Base-by-base conservation (phyloP, 805 yeast genomes). In the Limtongozyma cylindracea region DNA sequence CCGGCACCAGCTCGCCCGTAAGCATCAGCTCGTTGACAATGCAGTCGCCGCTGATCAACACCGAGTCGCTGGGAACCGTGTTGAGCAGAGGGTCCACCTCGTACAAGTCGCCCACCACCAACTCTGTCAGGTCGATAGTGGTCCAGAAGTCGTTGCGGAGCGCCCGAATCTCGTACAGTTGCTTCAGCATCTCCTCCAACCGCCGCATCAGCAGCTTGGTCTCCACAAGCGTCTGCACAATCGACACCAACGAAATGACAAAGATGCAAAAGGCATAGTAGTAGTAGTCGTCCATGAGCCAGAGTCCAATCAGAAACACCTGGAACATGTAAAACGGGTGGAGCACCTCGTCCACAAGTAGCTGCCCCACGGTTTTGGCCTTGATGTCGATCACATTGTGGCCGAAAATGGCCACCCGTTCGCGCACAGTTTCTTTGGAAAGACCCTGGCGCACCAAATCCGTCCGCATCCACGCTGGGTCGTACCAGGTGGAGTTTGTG, bases 1-100 rank as follows among this genome's bases (percentile, higher is more conserved):
- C 93, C 0, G 99, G 98, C 1, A 88, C 95, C 23, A 94, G 78
- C 41, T 88, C 99, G 18, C 99, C 99, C 0, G 99, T 88, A 11
- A 88, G 55, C 93, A 88, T 88, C 5, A 95, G 74, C 39, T 88
- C 99, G 41, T 88, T 88, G n/a, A 88, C 73, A 24, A 88, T 80
- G 39, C 92, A 76, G 38, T 82, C 96, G 23, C 99, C 98, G 16
- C 80, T 63, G 11, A 84, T 46, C 22, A 88, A 50, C 8, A 88
- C 43, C 1, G 92, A 72, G 43, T 88, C 99, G 38, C 94, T 80
- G 0, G 99, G 98, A 21, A 84, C 55, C 1, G 58, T 35, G 3
- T 51, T 34, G 25, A 88, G 47, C 1, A 73, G 60, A 0, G 95
- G 91, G 35, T 82, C 95, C 17, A 88, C 64, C 46, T 88, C 98